Evolutionary conservation across 2,329 filamentous ascomycete genomes (phyloP), one percentile per base, ranked within the genome.

Genomic region (Nigrograna mackinnonii): DNA sequence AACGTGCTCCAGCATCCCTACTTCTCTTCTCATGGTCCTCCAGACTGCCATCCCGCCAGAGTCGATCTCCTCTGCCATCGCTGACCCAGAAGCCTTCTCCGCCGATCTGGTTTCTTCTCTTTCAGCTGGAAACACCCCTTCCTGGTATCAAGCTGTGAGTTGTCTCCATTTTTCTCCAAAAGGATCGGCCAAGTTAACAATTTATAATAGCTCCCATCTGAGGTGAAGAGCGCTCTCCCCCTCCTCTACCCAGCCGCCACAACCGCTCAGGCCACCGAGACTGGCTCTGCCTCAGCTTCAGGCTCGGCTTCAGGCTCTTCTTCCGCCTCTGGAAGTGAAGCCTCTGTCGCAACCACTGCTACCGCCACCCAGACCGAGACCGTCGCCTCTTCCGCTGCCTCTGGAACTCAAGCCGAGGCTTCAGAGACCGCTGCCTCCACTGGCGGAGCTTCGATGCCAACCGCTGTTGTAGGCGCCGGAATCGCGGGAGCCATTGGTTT

Each of bases 91-190:
- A 39, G 70, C 62, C 34, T 72, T 72, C 48, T 67, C 66, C 41
- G 57, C 65, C 9, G 57, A 68, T 32, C 66, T 77, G 57, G 64
- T 64, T 11, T 71, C 72, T 6, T 66, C 73, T 34, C 66, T 77
- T 60, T 55, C 63, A 9, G 70, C 68, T 22, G 70, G 72, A 54
- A 57, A 64, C 21, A 70, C 68, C 14, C 73, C 74, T 14, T 46
- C 58, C 3, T 77, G 74, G 74, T 76, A 72, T 60, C 55, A 64
- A 6, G 64, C 68, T n/a, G n/a, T n/a, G n/a, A n/a, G n/a, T n/a
- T n/a, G n/a, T n/a, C n/a, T n/a, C n/a, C n/a, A n/a, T n/a, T n/a
- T n/a, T n/a, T n/a, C n/a, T n/a, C n/a, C n/a, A n/a, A n/a, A n/a
- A n/a, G n/a, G n/a, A n/a, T n/a, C n/a, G n/a, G n/a, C n/a, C n/a